Conservation (phyloP, 225 moss, liverwort and hornwort genomes). For the Thuidium tamariscinum region DNA sequence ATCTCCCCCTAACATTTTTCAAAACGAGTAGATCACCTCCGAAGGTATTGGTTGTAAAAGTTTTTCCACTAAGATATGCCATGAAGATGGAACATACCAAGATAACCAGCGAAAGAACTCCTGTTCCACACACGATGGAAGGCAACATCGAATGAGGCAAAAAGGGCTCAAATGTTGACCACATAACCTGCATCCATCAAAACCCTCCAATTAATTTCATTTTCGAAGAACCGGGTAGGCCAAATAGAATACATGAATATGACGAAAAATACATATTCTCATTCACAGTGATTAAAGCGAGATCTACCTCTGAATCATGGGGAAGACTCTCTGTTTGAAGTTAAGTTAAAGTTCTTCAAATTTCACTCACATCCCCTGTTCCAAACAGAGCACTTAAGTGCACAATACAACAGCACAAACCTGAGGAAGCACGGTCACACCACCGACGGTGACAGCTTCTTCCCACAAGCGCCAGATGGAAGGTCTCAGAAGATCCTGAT, state of each 20-base stretch:
- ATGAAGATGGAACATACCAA: constrained; percentile 21
- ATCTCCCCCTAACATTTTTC: neutral
- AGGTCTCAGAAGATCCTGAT: constrained; percentile 40
- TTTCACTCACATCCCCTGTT: neutral
- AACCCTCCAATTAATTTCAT: neutral
- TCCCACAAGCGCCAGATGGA: constrained; percentile 61
- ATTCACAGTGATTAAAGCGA: neutral
- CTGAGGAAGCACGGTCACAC: constrained; percentile 67
- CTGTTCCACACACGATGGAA: constrained; percentile 32
- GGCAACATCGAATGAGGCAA: constrained; percentile 57
- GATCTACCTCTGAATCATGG: neutral
- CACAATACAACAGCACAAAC: neutral
- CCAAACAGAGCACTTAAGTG: neutral
- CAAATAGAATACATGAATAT: neutral
- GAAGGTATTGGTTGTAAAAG: no score
- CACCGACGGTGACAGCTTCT: constrained; percentile 50
- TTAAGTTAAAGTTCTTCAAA: neutral
- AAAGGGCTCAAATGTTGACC: constrained; percentile 69
- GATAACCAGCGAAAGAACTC: constrained; percentile 35
- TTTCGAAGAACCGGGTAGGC: neutral
- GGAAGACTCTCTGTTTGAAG: neutral
- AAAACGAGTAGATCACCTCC: neutral
- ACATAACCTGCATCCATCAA: constrained; percentile 57
- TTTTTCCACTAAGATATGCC: neutral
- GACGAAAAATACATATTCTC: neutral